A percentile compares a stretch with the other conserved stretches of the same genome.
Conservation (phyloP, 257 asterid genomes). For the Parsonsia alboflavescens region DNA sequence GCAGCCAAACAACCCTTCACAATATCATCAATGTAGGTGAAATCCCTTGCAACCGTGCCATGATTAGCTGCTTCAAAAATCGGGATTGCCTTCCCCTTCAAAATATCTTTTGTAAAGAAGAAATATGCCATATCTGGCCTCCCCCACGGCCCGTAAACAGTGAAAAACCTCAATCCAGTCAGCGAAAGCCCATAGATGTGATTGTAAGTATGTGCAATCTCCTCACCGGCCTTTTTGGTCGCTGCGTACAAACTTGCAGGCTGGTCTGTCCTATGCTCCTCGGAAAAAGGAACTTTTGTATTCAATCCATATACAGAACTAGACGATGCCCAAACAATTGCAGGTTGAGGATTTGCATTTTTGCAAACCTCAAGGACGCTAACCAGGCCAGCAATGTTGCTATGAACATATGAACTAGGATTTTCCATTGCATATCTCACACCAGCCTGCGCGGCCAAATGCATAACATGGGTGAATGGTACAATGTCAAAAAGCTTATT, state of each 20-base stretch:
- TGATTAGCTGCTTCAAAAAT: conserved; percentile 86
- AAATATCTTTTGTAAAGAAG: conserved; percentile 80
- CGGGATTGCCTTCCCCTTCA: conserved; percentile 80
- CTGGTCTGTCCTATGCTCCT: conserved; percentile 82
- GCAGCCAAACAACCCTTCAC: conserved; percentile 95
- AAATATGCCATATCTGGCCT: conserved; percentile 99
- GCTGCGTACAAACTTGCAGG: conserved; percentile 97
- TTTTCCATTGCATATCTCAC: conserved; percentile 97
- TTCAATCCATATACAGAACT: conserved; percentile 98
- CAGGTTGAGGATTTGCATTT: conserved; percentile 80
- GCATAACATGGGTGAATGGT: conserved; percentile 91
- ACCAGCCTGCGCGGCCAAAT: conserved; percentile 97
- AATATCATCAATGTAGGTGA: conserved; percentile 91
- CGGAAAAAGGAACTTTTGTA: conserved; percentile 85
- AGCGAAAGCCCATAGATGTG: conserved; percentile 88
- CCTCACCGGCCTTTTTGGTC: conserved; percentile 95
- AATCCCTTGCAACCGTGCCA: conserved; percentile 92
- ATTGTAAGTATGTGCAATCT: conserved; percentile 88
- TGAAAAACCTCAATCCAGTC: conserved; percentile 87
- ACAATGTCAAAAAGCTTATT: conserved; percentile 78
- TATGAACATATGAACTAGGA: conserved; percentile 94
- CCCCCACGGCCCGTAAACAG: conserved; percentile 99
- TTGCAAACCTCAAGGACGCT: conserved; percentile 84
- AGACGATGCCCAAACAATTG: conserved; percentile 96
- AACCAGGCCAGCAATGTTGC: conserved; percentile 94